Base-by-base conservation (phyloP, 2,329 filamentous ascomycete genomes). In the Calonectria naviculata region DNA sequence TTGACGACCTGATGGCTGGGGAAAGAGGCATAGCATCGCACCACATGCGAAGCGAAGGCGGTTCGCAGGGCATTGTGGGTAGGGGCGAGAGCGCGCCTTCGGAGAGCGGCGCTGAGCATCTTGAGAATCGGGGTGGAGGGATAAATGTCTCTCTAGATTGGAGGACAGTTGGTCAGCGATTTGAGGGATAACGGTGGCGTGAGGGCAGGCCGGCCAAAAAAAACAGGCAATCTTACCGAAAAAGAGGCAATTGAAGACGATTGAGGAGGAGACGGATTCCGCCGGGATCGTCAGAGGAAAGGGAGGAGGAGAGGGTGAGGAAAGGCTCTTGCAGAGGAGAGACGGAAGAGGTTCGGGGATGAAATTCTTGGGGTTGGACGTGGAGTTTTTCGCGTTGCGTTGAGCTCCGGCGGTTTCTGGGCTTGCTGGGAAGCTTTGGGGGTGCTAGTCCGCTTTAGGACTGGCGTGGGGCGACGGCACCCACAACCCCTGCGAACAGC, bases 1-100 rank as follows among this genome's bases (percentile, higher is more conserved):
- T 92, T 97, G 87, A 99, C 93, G 85, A 99, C 89, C 78, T 94
- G 96, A 88, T 99, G 97, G 78, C 95, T 92, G 77, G 97, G 97
- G 88, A 94, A 98, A 61, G 96, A 97, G 78, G 89, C 97, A 88
- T 89, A 91, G 85, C 86, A 90, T 87, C 91, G 88, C 84, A 90
- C 87, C 73, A 91, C 85, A 79, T 87, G 87, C 75, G 87, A 87
- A 67, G 86, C 82, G 78, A 88, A 84, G 77, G 86, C 86, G 75
- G 84, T 85, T 80, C 88, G 86, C 80, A 89, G 83, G 79, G 87
- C 82, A 78, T 84, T 83, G 75, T 87, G 85, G 77, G 88, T 84
- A 76, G 83, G 83, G 75, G 82, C 85, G 81, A 92, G 86, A 81
- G 85, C 86, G 81, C 89, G 89, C 89, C 90, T 89, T 86, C 90